phyloP scores from a whole-genome alignment of 1,139 yeast genomes.

The Zygosaccharomyces pseudobailii region DNA sequence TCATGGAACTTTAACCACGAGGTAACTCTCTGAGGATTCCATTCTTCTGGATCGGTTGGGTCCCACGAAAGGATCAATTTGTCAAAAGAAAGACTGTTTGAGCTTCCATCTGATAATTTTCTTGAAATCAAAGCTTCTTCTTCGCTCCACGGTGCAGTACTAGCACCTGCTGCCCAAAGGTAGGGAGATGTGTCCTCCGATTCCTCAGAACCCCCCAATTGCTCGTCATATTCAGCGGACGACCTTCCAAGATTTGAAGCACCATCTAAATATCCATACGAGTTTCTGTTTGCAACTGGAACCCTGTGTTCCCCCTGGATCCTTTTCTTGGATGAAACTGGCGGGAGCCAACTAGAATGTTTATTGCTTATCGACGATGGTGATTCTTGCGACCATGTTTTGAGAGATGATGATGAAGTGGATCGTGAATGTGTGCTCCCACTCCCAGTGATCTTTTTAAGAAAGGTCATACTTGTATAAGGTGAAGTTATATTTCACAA shows the following conservation, averaged over 20 bases:
- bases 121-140: slow-evolving; percentile 16
- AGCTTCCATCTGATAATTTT: slow-evolving; percentile 32
- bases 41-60: slow-evolving; percentile 45
- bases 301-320: not conserved
- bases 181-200: slow-evolving; percentile 8
- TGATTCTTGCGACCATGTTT: slow-evolving; percentile 13
- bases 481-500: not conserved
- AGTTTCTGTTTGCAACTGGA: not conserved
- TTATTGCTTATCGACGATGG: slow-evolving; percentile 9
- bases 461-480: slow-evolving; percentile 22
- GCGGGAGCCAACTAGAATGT: slow-evolving; percentile 8
- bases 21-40: slow-evolving; percentile 66
- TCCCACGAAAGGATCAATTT: slow-evolving; percentile 39
- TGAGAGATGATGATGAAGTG: slow-evolving; percentile 22
- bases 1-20: slow-evolving; percentile 63
- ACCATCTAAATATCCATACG: not conserved
- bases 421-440: slow-evolving; percentile 26
- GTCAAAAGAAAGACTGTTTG: slow-evolving; percentile 26
- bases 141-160: slow-evolving; percentile 2
- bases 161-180: slow-evolving; percentile 3
- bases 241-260: not conserved
- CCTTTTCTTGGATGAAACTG: slow-evolving; percentile 2
- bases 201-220: slow-evolving; percentile 1
- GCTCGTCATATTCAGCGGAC: slow-evolving; percentile 2
- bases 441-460: slow-evolving; percentile 24